Percentiles rank a stretch among this genome's conserved stretches.
Conservation (phyloP, 129 eudicot species). For the Mikania micrantha region DNA sequence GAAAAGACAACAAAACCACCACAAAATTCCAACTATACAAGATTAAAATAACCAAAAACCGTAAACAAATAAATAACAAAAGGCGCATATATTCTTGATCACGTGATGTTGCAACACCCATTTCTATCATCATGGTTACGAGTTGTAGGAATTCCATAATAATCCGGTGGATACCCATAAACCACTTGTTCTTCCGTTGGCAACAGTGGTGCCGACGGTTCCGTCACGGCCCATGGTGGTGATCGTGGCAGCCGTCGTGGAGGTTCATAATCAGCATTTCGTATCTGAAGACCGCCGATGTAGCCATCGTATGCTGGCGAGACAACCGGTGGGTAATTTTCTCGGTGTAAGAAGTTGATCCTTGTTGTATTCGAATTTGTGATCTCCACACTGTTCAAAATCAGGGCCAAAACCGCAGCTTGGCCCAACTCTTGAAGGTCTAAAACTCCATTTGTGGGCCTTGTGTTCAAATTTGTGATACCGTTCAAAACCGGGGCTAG, state of each 20-base stretch:
- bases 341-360: conserved; percentile 1
- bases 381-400: conserved; percentile 14
- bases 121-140: conserved; percentile 1
- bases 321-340: not conserved
- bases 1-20: not conserved
- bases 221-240: not conserved
- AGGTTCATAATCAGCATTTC: not conserved
- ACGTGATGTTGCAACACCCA: conserved; percentile 9
- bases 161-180: conserved; percentile 18
- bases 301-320: not conserved
- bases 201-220: conserved; percentile 16
- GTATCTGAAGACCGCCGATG: not conserved
- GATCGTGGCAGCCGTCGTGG: not conserved
- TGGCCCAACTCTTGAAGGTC: not conserved
- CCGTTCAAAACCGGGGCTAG: too few species aligned
- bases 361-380: too few species aligned
- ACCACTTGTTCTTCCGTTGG: not conserved
- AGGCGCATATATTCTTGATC: not conserved
- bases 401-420: not conserved
- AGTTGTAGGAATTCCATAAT: not conserved
- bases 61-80: not conserved
- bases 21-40: not conserved
- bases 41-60: not conserved
- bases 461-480: too few species aligned
- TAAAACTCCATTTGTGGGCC: too few species aligned